Evolutionary conservation across 495 filamentous ascomycete genomes (phyloP), one percentile per base, ranked within the genome.

Genomic region (Penicillium canescens): DNA sequence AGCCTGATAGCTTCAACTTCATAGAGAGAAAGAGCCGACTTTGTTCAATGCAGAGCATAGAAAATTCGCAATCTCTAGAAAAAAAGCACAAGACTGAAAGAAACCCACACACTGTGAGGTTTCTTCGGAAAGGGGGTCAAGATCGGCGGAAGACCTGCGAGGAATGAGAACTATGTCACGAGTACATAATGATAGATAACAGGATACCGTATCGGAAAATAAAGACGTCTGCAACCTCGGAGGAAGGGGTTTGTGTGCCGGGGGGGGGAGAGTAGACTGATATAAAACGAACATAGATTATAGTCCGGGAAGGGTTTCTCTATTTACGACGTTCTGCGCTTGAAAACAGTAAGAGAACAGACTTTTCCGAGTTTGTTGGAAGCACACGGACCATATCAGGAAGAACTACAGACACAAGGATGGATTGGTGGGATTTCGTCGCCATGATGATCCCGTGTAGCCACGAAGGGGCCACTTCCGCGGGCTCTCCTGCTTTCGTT

Each of bases 111-210:
- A 12, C 26, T 28, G 35, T 24, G 35, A 28, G 23, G 26, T 26
- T 50, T 35, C 18, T 23, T 4, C 23, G 38, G 9, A 33, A 43
- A 38, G 44, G 56, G 40, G 43, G 9, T 42, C 42, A 39, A 40
- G 35, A 44, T 56, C 47, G 50, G 37, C 47, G 51, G 16, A 52
- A 52, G 52, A n/a, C 46, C 43, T 42, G 23, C 34, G 38, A 56
- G 53, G 55, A 62, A 67, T 62, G 57, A 54, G 20, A 59, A 53
- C 53, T 62, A 62, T 64, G 58, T 67, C 61, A 67, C 53, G 4
- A 23, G 51, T 52, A 51, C 57, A 60, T 52, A 49, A 46, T 46
- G 21, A 50, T 33, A 36, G 31, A 31, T 34, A 9, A 46, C 23
- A 39, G 26, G 35, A 42, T 57, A 31, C 33, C 23, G 24, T 36